Evolutionary conservation across 2,329 filamentous ascomycete genomes (phyloP).

Genomic region (Fusarium sp.): DNA sequence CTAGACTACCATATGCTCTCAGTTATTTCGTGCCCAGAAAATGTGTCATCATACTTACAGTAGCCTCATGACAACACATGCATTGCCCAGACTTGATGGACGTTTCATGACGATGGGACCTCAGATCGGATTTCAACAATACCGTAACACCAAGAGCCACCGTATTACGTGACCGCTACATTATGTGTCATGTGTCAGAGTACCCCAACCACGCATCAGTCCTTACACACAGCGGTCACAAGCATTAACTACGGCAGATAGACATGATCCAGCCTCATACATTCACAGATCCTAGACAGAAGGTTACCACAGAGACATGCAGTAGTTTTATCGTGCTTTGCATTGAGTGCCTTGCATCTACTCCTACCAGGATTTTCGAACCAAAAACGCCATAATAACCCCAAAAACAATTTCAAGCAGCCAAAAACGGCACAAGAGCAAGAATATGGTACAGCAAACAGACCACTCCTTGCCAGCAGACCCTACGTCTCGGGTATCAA

Average conservation of each 20-base stretch:
- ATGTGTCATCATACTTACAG: slow-evolving; percentile 33
- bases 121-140: slow-evolving; percentile 7
- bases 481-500: slow-evolving; percentile 37
- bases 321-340: slow-evolving; percentile 41
- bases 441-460: slow-evolving; percentile 44
- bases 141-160: slow-evolving; percentile 10
- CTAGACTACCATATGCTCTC: not conserved
- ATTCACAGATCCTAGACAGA: not conserved
- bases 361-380: slow-evolving; percentile 45
- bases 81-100: slow-evolving; percentile 24
- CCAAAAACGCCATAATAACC: slow-evolving; percentile 42
- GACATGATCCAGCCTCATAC: slow-evolving; percentile 6
- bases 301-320: not conserved
- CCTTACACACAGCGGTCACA: slow-evolving; percentile 17
- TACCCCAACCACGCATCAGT: not conserved
- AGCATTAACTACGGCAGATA: slow-evolving; percentile 8
- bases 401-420: slow-evolving; percentile 36
- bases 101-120: slow-evolving; percentile 34
- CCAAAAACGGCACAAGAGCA: slow-evolving; percentile 34
- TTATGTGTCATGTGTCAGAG: slow-evolving; percentile 13
- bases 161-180: slow-evolving; percentile 11
- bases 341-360: slow-evolving; percentile 45
- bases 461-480: slow-evolving; percentile 40
- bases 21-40: slow-evolving; percentile 13
- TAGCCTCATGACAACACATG: slow-evolving; percentile 34